Evolutionary conservation across 2,329 filamentous ascomycete species (phyloP).

Genomic region (Trichoderma breve): DNA sequence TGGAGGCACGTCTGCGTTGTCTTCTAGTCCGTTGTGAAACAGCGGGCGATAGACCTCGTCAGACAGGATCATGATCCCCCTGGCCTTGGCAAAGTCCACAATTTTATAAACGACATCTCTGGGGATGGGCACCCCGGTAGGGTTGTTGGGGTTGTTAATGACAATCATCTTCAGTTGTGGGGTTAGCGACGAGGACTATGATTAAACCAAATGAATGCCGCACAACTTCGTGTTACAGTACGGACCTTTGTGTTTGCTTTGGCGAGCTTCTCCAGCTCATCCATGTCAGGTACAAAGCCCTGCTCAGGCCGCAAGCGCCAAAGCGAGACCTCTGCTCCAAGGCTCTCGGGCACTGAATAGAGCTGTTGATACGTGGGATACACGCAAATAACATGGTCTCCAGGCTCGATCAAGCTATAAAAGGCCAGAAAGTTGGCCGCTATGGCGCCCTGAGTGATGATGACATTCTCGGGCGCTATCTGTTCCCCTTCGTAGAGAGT

Average conservation of each 20-base stretch:
- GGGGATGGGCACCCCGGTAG: constrained; percentile 69
- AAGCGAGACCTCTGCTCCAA: constrained; percentile 74
- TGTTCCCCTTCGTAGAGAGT: constrained; percentile 59
- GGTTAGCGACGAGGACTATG: constrained; percentile 49
- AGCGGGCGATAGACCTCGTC: constrained; percentile 85
- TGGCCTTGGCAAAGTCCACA: constrained; percentile 59
- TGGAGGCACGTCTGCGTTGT: constrained; percentile 53
- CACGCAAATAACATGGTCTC: constrained; percentile 82
- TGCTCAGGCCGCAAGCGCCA: constrained; percentile 69
- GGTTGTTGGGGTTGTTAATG: constrained; percentile 77
- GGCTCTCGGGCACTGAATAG: constrained; percentile 68
- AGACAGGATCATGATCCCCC: constrained; percentile 64
- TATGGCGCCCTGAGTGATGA: constrained; percentile 79
- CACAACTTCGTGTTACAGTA: neutral
- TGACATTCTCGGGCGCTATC: constrained; percentile 56
- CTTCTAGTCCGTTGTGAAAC: constrained; percentile 59
- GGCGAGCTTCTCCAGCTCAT: constrained; percentile 64
- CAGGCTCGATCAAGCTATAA: constrained; percentile 67
- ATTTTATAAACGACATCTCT: constrained; percentile 59
- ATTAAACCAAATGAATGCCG: neutral
- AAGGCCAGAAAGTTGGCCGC: constrained; percentile 80
- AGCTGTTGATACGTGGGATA: constrained; percentile 87
- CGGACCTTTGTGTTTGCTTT: constrained; percentile 66
- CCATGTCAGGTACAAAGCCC: constrained; percentile 64
- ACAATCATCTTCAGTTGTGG: constrained; percentile 51